Evolutionary conservation across 2,329 filamentous ascomycete species (phyloP).

Genomic region (Mollisia scopiformis): DNA sequence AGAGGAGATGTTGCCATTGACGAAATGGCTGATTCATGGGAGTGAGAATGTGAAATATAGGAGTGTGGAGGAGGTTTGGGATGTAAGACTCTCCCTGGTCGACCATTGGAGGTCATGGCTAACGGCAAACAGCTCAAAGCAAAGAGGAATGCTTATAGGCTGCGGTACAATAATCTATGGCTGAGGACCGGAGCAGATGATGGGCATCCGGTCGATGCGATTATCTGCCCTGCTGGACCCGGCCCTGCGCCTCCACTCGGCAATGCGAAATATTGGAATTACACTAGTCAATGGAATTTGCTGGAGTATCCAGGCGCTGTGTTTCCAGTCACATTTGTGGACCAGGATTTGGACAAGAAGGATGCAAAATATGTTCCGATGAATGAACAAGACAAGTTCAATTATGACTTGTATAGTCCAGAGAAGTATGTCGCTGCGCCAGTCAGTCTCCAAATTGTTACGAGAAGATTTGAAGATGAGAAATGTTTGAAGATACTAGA

Average conservation of each 20-base stretch:
- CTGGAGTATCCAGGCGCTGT: constrained; percentile 65
- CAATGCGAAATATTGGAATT: constrained; percentile 60
- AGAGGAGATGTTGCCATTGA: constrained; percentile 22
- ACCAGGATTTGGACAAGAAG: constrained; percentile 22
- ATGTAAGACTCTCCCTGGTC: constrained; percentile 4
- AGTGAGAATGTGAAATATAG: constrained; percentile 26
- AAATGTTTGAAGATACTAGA: constrained; percentile 32
- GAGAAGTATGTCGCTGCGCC: constrained; percentile 29
- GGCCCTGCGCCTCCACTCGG: constrained; percentile 52
- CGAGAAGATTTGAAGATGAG: constrained; percentile 39
- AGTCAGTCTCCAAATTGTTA: constrained; percentile 42
- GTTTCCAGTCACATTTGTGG: constrained; percentile 53
- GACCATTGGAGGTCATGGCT: background rate
- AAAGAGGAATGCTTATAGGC: constrained; percentile 41
- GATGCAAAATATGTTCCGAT: constrained; percentile 26
- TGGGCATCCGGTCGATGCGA: constrained; percentile 52
- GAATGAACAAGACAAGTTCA: constrained; percentile 30
- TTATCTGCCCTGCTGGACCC: constrained; percentile 61
- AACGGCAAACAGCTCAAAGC: constrained; percentile 16
- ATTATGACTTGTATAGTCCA: constrained; percentile 34
- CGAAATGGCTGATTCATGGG: constrained; percentile 29
- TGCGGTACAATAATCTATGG: constrained; percentile 24
- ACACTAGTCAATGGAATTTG: constrained; percentile 68
- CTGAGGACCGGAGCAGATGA: constrained; percentile 20
- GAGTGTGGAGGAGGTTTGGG: constrained; percentile 23